Base-by-base conservation (phyloP, 352 stramenopile genomes). In the Globisporangium yorkense region DNA sequence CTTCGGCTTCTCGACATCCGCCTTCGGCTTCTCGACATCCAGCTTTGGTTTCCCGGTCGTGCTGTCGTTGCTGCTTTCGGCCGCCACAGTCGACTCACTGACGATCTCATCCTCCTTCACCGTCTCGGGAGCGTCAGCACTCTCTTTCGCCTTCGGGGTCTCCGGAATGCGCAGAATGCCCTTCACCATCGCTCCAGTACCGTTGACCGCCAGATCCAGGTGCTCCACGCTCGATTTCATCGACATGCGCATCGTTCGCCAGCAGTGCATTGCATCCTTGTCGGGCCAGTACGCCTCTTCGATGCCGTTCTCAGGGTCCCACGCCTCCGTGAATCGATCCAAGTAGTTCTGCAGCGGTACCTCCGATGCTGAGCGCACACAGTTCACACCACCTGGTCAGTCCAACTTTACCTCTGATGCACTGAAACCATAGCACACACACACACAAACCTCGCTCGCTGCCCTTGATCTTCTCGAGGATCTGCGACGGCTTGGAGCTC, bases 261-360 rank as follows among this genome's bases (percentile, higher is more conserved):
- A 95, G 61, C 85, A 95, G 27, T 87, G 72, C 80, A 93, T 89
- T 27, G 88, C 81, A 70, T 98, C 87, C 65, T 97, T 97, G 62
- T 96, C 91, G 1, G 95, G 95, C 80, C 96, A 96, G 65, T 98
- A 98, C 35, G 94, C 92, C 37, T 95, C 88, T 72, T 98, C 95
- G 43, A 98, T 98, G 5, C 93, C 92, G 61, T 96, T 96, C 51
- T 98, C 95, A 4, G 95, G 95, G 64, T 98, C 89, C 65, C 95
- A 92, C 21, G 95, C 95, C 56, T 98, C 92, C 20, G 89, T 87
- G 54, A 98, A 98, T 0, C 78, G 71, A 45, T 96, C 75, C 18
- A 96, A 81, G 58, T 96, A 97, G 40, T 73, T 71, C 29, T 72
- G 59, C 52, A 93, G 65, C n/a, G 80, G 71, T 49, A 92, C 80